Evolutionary conservation across 345 rosid genomes (phyloP), one percentile per base, ranked within the genome.

Genomic region (Syzygium oleosum): DNA sequence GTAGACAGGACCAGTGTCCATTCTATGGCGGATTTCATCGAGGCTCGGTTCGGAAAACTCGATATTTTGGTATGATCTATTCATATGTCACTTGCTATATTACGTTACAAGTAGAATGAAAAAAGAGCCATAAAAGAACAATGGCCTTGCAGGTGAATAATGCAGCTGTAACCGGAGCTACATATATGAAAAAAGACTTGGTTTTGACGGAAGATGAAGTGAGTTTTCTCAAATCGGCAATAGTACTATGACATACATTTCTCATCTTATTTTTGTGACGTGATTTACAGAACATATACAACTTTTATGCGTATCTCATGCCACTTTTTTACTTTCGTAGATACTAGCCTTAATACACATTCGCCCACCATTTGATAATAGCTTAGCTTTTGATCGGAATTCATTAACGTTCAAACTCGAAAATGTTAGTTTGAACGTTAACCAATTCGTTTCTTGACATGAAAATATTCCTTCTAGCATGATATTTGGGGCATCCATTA

Each of bases 21-120:
- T n/a, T 85, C 84, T 52, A 52, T 85, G 49, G 87, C 77, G 3
- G 59, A 87, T 84, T 89, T 89, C 85, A 41, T 89, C 85, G 13
- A 80, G 77, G n/a, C 41, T 6, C 52, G 52, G 51, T 87, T 77
- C 22, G 88, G 87, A 63, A 85, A 54, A 52, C 85, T 89, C 43
- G 84, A 87, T 54, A 86, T 89, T 29, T 27, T 89, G 88, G 90
- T 87, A 87, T 51, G 58, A 43, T 52, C 49, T 43, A 31, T 85
- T 15, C 7, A 9, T 19, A 10, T 2, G 14, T 21, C 46, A 9
- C 80, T 34, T 68, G 9, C 11, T 34, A 8, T 31, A 16, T 16
- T 38, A 2, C 16, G 22, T 8, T 34, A 16, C 43, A 8, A 2
- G 16, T 65, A 4, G 43, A 65, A 3, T 8, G 43, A 31, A 22